phyloP scores from a whole-genome alignment of 78 protist genomes.

The Speleostelium caveatum region DNA sequence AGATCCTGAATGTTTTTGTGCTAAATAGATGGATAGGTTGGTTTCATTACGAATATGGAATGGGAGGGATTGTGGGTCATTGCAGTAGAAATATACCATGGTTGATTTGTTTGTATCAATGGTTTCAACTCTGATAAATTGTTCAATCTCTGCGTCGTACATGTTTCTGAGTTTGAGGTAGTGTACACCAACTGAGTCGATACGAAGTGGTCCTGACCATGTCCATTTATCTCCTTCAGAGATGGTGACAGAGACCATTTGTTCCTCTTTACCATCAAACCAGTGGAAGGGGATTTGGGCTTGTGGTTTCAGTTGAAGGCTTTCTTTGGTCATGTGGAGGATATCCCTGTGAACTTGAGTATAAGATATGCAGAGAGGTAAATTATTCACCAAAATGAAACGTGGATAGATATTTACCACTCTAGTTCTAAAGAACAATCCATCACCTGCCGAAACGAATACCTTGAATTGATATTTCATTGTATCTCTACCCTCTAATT shows the following conservation, averaged over 20 bases:
- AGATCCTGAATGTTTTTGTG: constrained; percentile 33
- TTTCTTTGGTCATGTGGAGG: constrained; percentile 15
- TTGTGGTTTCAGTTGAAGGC: constrained; percentile 16
- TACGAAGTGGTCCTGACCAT: constrained; percentile 46
- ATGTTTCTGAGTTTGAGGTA: constrained; percentile 17
- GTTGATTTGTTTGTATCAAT: constrained; percentile 61
- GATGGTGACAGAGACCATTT: constrained; percentile 33
- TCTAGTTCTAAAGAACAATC: constrained; percentile 47
- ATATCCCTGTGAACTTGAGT: constrained; percentile 44
- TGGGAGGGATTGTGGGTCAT: constrained; percentile 38
- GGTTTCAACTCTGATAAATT: constrained; percentile 42
- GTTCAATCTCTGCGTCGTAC: constrained; percentile 28
- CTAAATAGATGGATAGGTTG: not conserved
- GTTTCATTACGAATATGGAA: constrained; percentile 66
- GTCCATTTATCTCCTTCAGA: constrained; percentile 7
- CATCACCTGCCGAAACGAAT: constrained; percentile 35
- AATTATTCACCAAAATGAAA: constrained; percentile 31
- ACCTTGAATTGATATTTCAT: constrained; percentile 63
- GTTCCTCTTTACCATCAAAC: constrained; percentile 63
- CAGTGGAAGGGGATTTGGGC: constrained; percentile 62
- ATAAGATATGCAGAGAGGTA: constrained; percentile 29
- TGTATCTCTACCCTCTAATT: constrained; percentile 26
- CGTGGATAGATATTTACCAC: constrained; percentile 60
- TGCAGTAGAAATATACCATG: constrained; percentile 29
- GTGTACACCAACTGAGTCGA: constrained; percentile 44